Conservation (phyloP, 352 stramenopile genomes). For the Phytophthora macrochlamydospora region DNA sequence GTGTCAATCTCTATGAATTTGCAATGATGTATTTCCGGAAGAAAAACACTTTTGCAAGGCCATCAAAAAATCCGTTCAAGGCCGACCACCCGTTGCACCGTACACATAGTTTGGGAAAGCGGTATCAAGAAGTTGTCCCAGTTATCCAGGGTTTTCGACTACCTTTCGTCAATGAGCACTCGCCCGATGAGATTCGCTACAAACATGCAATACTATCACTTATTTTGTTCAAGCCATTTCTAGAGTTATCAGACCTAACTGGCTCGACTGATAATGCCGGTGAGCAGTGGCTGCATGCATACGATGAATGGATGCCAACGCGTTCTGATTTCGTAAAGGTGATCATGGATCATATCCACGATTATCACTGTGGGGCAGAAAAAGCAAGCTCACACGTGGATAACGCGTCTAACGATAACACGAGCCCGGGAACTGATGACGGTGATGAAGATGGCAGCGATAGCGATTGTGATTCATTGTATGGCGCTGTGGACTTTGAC, state of each 20-base stretch:
- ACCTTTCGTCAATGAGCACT: constrained; percentile 1
- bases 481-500: not conserved
- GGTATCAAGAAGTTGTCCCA: constrained; percentile 2
- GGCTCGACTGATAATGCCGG: not conserved
- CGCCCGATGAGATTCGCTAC: not conserved
- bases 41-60: not conserved
- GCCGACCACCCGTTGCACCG: not conserved
- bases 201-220: not conserved
- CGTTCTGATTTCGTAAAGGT: not conserved
- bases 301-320: not conserved
- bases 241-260: not conserved
- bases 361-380: not conserved
- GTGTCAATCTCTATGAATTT: constrained; percentile 5
- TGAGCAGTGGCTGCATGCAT: not conserved
- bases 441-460: not conserved
- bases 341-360: not conserved
- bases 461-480: not conserved
- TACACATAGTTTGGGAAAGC: constrained; percentile 2
- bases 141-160: not conserved
- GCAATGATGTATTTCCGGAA: constrained; percentile 1
- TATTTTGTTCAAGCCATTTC: constrained; percentile 1
- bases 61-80: not conserved
- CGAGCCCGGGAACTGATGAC: not conserved
- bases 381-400: not conserved
- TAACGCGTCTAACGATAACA: not conserved